These are phyloP conservation scores for Arachis hypogaea DNA, from an alignment of 306 rosid genomes.

Conservation along the genomic window DNA sequence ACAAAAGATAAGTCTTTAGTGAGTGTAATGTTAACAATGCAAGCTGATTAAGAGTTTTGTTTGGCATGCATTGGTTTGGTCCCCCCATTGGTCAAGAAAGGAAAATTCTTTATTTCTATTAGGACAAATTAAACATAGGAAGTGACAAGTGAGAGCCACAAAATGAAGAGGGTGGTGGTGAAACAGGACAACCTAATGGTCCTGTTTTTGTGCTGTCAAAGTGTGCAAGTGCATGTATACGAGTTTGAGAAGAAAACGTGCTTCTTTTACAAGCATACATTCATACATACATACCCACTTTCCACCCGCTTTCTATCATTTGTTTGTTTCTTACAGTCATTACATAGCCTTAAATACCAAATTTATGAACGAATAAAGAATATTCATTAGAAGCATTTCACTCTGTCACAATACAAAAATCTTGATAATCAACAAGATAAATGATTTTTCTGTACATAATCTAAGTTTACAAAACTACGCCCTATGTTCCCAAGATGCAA, in stretches of 20 bases:
- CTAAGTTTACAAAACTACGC: slow-evolving; percentile 35
- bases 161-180: background rate
- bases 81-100: background rate
- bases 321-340: no score
- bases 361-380: slow-evolving; percentile 30
- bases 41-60: no score
- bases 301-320: background rate
- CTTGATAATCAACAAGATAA: slow-evolving; percentile 36
- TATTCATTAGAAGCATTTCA: slow-evolving; percentile 26
- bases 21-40: no score
- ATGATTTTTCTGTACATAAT: slow-evolving; percentile 47
- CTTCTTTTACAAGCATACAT: background rate
- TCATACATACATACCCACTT: background rate
- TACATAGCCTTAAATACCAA: background rate
- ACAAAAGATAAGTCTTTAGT: no score
- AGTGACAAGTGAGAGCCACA: background rate
- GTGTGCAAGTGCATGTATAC: background rate
- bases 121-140: no score
- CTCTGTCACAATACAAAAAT: slow-evolving; percentile 29
- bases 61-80: slow-evolving; percentile 3
- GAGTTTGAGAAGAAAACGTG: slow-evolving; percentile 16
- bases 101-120: background rate
- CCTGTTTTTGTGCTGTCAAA: background rate
- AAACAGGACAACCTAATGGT: slow-evolving; percentile 23
- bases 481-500: slow-evolving; percentile 6